These are phyloP conservation scores for Dendrobium nobile DNA, from an alignment of 106 monocot species.

Conservation along the genomic window DNA sequence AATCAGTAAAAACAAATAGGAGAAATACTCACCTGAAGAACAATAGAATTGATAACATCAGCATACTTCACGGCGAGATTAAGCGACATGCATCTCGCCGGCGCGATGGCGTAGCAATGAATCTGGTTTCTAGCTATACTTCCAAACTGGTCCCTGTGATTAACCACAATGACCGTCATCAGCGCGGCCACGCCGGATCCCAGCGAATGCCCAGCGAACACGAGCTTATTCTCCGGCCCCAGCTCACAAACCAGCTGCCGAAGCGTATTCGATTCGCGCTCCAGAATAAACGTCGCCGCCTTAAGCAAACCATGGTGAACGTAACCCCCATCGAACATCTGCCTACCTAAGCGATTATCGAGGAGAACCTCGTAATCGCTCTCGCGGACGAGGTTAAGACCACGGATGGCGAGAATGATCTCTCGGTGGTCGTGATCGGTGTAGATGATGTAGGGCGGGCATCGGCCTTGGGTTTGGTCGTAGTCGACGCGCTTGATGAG, in stretches of 20 bases:
- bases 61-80: slow-evolving; percentile 70
- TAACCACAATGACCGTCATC: slow-evolving; percentile 37
- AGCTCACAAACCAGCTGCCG: slow-evolving; percentile 9
- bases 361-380: slow-evolving; percentile 57
- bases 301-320: slow-evolving; percentile 56
- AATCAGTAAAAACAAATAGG: not conserved
- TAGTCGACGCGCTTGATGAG: slow-evolving; percentile 32
- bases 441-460: slow-evolving; percentile 54
- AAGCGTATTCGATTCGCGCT: slow-evolving; percentile 11
- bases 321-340: slow-evolving; percentile 49
- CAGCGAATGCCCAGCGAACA: slow-evolving; percentile 52
- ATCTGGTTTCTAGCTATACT: slow-evolving; percentile 37
- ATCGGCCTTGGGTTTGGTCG: slow-evolving; percentile 26
- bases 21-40: slow-evolving; percentile 21
- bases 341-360: slow-evolving; percentile 48
- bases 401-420: slow-evolving; percentile 58
- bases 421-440: slow-evolving; percentile 28
- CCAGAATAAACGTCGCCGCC: slow-evolving; percentile 35
- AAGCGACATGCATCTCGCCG: slow-evolving; percentile 62
- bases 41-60: slow-evolving; percentile 49
- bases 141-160: slow-evolving; percentile 32
- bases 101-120: slow-evolving; percentile 47
- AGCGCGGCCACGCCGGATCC: slow-evolving; percentile 52
- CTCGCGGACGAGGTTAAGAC: slow-evolving; percentile 42
- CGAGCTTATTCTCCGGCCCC: slow-evolving; percentile 18